These are phyloP conservation scores for Penicillium sp. DNA, from an alignment of 2,329 filamentous ascomycete genomes.

Conservation along the genomic window DNA sequence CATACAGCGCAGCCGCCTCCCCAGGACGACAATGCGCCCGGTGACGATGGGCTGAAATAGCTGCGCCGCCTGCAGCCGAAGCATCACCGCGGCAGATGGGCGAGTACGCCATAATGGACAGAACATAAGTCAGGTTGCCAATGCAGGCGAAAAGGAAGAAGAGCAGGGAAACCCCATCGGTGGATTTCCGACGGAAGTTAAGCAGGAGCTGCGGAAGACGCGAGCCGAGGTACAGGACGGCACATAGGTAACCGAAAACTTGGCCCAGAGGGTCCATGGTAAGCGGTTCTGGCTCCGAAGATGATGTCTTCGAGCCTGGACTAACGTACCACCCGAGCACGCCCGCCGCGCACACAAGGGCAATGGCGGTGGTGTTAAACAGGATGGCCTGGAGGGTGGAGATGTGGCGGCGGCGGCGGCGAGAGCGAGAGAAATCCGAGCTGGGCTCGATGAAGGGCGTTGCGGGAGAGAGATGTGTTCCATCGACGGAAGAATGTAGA, in stretches of 20 bases:
- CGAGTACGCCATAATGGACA: constrained; percentile 87
- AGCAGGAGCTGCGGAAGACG: constrained; percentile 86
- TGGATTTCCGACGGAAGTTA: constrained; percentile 88
- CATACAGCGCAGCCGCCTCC: constrained; percentile 67
- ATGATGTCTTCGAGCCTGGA: constrained; percentile 37
- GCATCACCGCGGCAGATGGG: constrained; percentile 56
- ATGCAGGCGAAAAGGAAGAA: constrained; percentile 97
- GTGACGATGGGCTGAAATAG: constrained; percentile 5
- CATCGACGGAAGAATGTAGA: constrained; percentile 56
- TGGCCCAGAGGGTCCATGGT: constrained; percentile 76
- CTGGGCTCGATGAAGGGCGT: constrained; percentile 68
- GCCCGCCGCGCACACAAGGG: constrained; percentile 81
- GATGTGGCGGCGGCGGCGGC: constrained; percentile 26
- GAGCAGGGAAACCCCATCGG: constrained; percentile 86
- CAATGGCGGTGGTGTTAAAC: constrained; percentile 72
- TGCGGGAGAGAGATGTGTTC: constrained; percentile 71
- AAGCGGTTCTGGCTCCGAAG: constrained; percentile 42
- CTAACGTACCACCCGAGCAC: constrained; percentile 81
- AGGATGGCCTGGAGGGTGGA: constrained; percentile 51
- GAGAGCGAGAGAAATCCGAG: constrained; percentile 27
- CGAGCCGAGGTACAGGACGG: constrained; percentile 81
- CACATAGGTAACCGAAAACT: constrained; percentile 90
- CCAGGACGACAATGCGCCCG: constrained; percentile 57
- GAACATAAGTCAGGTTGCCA: constrained; percentile 88
- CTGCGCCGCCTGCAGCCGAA: constrained; percentile 21